Conservation (phyloP, 2,329 filamentous ascomycete genomes). For the Fusarium albosuccineum region DNA sequence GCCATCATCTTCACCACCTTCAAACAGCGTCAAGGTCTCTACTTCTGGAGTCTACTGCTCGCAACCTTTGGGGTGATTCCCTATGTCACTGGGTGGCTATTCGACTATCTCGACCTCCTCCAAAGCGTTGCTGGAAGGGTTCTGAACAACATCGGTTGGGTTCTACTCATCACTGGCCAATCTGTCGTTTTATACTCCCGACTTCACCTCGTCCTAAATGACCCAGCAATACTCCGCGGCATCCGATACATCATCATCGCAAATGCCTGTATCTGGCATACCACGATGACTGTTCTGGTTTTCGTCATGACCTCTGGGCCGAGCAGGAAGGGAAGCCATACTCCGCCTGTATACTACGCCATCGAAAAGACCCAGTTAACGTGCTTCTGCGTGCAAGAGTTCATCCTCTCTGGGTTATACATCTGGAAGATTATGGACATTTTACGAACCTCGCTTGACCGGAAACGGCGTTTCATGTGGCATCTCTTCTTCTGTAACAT, state of each 20-base stretch:
- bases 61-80: neutral
- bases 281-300: neutral
- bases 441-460: neutral
- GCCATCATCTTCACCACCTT: neutral
- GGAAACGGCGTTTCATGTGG: neutral
- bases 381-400: constrained; percentile 3
- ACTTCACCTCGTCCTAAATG: neutral
- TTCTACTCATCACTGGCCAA: neutral
- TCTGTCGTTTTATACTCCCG: constrained; percentile 5
- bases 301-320: neutral
- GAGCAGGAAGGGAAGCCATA: neutral
- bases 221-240: neutral
- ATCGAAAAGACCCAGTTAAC: constrained; percentile 1
- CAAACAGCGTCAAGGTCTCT: neutral
- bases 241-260: neutral
- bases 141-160: neutral
- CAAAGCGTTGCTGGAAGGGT: neutral
- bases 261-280: constrained; percentile 2
- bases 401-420: neutral
- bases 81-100: neutral
- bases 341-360: neutral
- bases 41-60: constrained; percentile 9
- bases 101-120: neutral
- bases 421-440: neutral
- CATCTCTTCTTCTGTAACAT: constrained; percentile 3